Evolutionary conservation across 805 yeast species (phyloP).

Genomic region (Lipomyces oligophaga): DNA sequence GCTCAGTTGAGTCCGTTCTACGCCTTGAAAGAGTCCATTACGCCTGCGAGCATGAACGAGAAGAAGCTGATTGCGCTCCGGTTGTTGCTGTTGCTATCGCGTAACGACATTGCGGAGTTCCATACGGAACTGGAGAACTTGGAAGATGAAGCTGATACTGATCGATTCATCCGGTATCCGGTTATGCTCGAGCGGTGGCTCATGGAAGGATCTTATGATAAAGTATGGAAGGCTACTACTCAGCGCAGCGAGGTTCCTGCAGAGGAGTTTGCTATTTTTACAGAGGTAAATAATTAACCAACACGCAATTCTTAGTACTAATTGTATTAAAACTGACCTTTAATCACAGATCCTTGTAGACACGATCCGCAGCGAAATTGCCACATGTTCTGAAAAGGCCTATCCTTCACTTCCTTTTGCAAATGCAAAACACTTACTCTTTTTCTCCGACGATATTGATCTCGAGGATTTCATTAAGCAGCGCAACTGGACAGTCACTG

Average conservation of each 20-base stretch:
- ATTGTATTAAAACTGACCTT: not conserved
- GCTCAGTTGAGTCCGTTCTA: conserved; percentile 79
- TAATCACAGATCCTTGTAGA: conserved; percentile 38
- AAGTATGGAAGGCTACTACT: conserved; percentile 74
- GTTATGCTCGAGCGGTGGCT: conserved; percentile 86
- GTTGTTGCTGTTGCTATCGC: conserved; percentile 69
- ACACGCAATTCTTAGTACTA: not conserved
- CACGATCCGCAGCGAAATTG: conserved; percentile 82
- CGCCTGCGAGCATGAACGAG: conserved; percentile 55
- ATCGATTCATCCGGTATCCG: conserved; percentile 74
- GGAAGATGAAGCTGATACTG: conserved; percentile 58
- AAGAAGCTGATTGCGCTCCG: conserved; percentile 73
- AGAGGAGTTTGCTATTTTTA: conserved; percentile 75
- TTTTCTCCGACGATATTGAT: conserved; percentile 56
- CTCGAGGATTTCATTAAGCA: conserved; percentile 51
- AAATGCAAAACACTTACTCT: conserved; percentile 77
- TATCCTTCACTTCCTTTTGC: conserved; percentile 72
- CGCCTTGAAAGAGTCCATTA: conserved; percentile 40
- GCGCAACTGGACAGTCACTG: conserved; percentile 58
- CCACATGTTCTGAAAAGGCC: conserved; percentile 74
- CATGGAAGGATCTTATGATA: conserved; percentile 94
- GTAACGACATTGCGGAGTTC: conserved; percentile 80
- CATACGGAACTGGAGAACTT: conserved; percentile 83
- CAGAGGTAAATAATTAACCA: conserved; percentile 40
- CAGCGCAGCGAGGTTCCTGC: conserved; percentile 49